phyloP scores from a whole-genome alignment of 176 grass and related monocot species.

The Themeda triandra region DNA sequence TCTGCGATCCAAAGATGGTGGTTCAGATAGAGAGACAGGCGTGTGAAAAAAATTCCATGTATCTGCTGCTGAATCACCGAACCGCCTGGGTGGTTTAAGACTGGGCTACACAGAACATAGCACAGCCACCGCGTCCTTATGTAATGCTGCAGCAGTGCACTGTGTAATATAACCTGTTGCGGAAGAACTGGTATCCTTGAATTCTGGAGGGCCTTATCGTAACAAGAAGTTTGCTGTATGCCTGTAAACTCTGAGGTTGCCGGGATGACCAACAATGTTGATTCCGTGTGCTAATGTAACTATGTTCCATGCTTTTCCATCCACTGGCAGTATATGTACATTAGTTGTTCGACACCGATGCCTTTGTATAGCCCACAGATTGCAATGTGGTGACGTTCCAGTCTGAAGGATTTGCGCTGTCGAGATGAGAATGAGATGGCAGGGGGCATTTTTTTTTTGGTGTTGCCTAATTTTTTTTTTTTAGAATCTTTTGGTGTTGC shows the following conservation, averaged over 20 bases:
- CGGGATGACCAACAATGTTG: background rate
- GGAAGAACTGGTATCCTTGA: background rate
- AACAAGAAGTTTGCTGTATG: background rate
- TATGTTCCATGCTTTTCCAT: background rate
- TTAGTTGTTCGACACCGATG: too few species aligned
- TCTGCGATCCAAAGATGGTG: slow-evolving; percentile 84
- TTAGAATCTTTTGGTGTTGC: too few species aligned
- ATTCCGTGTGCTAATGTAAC: background rate
- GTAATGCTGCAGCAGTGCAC: background rate
- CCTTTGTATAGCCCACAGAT: background rate
- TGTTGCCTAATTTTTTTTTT: too few species aligned
- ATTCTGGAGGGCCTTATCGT: background rate
- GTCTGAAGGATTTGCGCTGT: too few species aligned
- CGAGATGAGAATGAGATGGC: too few species aligned
- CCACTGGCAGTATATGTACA: background rate
- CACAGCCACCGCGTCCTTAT: background rate
- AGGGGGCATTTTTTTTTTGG: too few species aligned
- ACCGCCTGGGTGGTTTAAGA: background rate
- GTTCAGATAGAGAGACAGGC: slow-evolving; percentile 47
- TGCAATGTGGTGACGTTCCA: too few species aligned
- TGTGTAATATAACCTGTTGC: background rate
- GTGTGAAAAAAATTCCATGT: background rate
- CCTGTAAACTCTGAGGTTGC: background rate
- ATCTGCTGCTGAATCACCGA: background rate
- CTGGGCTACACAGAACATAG: background rate